Evolutionary conservation across 495 filamentous ascomycete genomes (phyloP), one percentile per base, ranked within the genome.

Genomic region (Aspergillus wentii): DNA sequence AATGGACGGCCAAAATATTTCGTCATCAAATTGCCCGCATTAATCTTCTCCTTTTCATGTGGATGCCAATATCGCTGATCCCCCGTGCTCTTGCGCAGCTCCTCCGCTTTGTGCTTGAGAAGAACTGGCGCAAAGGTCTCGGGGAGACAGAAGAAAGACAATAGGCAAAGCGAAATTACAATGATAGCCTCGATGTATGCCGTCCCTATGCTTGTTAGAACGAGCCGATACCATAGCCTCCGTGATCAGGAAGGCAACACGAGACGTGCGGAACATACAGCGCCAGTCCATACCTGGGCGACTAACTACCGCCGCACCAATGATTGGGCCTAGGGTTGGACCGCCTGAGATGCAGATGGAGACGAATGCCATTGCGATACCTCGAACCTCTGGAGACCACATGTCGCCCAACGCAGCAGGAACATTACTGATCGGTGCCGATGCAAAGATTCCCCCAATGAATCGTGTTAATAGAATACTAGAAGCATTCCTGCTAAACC

Each of bases 321-420:
- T 46, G 7, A 75, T 52, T 5, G 73, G 72, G 4, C 61, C 73
- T 4, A 63, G 25, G 8, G 72, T 41, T 5, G 72, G 71, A 0
- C 72, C 68, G 10, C 59, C 57, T 10, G 64, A 61, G 2, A 74
- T 64, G 5, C 56, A 52, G 1, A 61, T 38, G 1, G 70, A 57
- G 17, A 69, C 73, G 13, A 72, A 48, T 2, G 57, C 44, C 4
- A 74, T 51, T 0, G 73, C 71, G 1, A 59, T 53, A 0, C 69
- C 62, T n/a, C 62, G 43, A 4, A 52, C 41, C 15, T 49, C 46
- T 35, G 49, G 45, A 8, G 42, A 43, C 40, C 56, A 77, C 17
- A 78, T 68, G 41, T 79, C 75, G 0, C 66, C 72, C 4, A 78
- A 43, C 0, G 67, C 66, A 1, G 67, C 75, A 3, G 52, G 56